phyloP scores from a whole-genome alignment of 2,329 filamentous ascomycete species.

The Scolecobasidium constrictum region DNA sequence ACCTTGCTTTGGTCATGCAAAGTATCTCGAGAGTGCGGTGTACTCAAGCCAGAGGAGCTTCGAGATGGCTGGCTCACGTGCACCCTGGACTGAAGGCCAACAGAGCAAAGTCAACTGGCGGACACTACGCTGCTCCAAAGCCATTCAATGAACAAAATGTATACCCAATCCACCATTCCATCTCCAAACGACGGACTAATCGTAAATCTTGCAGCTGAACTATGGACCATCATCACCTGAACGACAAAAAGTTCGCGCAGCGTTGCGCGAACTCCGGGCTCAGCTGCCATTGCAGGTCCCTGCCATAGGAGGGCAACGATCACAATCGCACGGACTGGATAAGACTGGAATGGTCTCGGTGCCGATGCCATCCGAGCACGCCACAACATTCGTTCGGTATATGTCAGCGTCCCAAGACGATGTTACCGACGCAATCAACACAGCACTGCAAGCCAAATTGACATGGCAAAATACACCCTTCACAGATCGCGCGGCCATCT shows the following conservation, averaged over 20 bases:
- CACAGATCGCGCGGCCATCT: slow-evolving; percentile 26
- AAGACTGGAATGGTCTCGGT: neutral
- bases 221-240: no score
- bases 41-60: no score
- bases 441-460: slow-evolving; percentile 23
- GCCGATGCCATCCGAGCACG: slow-evolving; percentile 12
- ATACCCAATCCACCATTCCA: no score
- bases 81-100: no score
- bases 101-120: no score
- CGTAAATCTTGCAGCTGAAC: no score
- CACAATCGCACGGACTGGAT: neutral
- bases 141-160: no score
- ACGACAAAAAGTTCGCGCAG: neutral
- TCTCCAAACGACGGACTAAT: no score
- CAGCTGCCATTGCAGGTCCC: neutral
- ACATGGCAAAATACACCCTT: slow-evolving; percentile 24
- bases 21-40: no score
- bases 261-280: neutral
- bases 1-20: no score
- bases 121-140: no score
- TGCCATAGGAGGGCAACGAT: neutral
- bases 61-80: no score
- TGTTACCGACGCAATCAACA: slow-evolving; percentile 20
- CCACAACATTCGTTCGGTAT: slow-evolving; percentile 25
- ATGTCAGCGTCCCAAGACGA: slow-evolving; percentile 22